Base-by-base conservation (phyloP, 2,329 filamentous ascomycete genomes). In the Elsinoe batatas region DNA sequence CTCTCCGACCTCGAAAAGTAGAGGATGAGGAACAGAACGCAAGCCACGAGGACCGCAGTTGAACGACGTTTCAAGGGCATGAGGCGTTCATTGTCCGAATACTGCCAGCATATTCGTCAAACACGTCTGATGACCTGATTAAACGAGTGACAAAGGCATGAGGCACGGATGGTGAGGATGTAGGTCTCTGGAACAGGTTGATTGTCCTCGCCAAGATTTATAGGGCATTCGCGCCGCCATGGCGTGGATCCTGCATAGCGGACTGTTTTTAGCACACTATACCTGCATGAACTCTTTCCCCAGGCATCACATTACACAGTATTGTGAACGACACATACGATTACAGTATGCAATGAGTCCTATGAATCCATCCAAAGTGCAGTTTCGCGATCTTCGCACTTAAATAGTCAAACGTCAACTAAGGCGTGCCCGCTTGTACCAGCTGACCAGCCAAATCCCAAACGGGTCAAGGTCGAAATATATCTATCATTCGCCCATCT, bases 361-460 rank as follows among this genome's bases (percentile, higher is more conserved):
- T 30, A 5, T 30, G 4, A 7, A n/a, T n/a, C 26, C 26, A 30
- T 8, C 7, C 8, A 7, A 5, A 30, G 26, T 30, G 4, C 26
- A 30, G 7, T 8, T 7, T 30, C 26, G 3, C 22, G 26, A 7
- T 38, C 36, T 38, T 5, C n/a, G 3, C 40, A 44, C n/a, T 15
- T 13, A 13, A 5, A 44, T 11, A 12, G n/a, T 33, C 22, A 33
- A 33, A 13, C 44, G 17, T 33, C 26, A 30, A 49, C 15, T 33
- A 20, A 51, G 47, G 33, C 47, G 33, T 51, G 32, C 47, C 47
- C 26, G 26, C 13, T 49, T 49, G 44, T 49, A 51, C 47, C 47
- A 51, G 15, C 47, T 51, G 47, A 51, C 47, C 47, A 26, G 17
- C 18, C 4, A 20, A 38, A 38, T 33, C 35, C 33, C 26, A 18